Base-by-base conservation (phyloP, 2,329 filamentous ascomycete species). In the Fusarium pseudonygamai region DNA sequence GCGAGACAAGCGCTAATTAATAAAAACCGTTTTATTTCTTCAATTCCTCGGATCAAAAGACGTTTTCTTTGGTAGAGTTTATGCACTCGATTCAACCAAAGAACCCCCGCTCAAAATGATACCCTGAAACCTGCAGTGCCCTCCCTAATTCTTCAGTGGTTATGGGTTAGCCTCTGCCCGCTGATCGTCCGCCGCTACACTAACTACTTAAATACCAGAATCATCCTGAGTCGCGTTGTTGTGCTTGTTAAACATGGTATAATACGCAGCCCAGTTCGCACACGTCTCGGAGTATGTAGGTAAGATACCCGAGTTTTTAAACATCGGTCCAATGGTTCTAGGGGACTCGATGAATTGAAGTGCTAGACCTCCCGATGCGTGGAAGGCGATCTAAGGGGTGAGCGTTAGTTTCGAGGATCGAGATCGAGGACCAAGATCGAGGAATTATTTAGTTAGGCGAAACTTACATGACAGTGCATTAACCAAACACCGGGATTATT, bases 161-260 rank as follows among this genome's bases (percentile, higher is more conserved):
- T 30, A 52, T 52, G n/a, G 47, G 30, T 7, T 20, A 50, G 47
- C 46, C 49, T n/a, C 37, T 39, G 37, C 42, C 24, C 42, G 24
- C 50, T 40, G 26, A 28, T 39, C 18, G 6, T 28, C 14, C 15
- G 6, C 13, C 9, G 3, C 18, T 18, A 16, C 2, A 12, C 34
- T n/a, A n/a, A 9, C 22, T 42, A 24, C 8, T 5, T 37, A 60
- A n/a, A 57, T 61, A 30, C 59, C 59, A 28, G 67, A 69, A 22
- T 69, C 67, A 1, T 69, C 67, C 13, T 69, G 67, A 13, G 52
- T 63, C 14, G 67, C 63, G 13, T 59, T 55, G 16, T 67, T 49
- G 37, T 62, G 61, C 58, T 61, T 69, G 34, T 69, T 69, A 20
- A 66, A 69, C 43, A 69, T 60, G 22, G 66, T 66, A 26, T 69